Evolutionary conservation across 2,329 filamentous ascomycete species (phyloP).

Genomic region (Metarhizium robertsii): DNA sequence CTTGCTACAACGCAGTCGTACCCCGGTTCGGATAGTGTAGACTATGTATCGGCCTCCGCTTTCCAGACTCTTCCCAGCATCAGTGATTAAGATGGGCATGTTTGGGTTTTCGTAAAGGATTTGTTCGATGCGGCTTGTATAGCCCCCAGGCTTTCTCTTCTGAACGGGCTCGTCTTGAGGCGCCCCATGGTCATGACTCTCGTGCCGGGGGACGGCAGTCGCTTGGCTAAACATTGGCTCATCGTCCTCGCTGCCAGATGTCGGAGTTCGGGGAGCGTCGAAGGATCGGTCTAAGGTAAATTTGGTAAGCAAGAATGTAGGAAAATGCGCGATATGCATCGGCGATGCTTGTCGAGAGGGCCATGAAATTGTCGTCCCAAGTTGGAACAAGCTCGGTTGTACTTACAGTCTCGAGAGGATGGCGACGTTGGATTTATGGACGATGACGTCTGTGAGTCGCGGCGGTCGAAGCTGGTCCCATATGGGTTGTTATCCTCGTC

Average conservation of each 20-base stretch:
- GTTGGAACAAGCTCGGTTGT: background rate
- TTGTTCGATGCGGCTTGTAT: conserved; percentile 93
- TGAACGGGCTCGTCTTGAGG: conserved; percentile 35
- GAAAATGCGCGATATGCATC: background rate
- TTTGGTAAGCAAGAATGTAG: background rate
- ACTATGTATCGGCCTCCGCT: conserved; percentile 90
- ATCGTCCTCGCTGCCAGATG: conserved; percentile 59
- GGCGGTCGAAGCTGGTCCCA: conserved; percentile 78
- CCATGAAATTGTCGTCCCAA: background rate
- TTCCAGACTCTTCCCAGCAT: conserved; percentile 91
- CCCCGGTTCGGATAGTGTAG: conserved; percentile 91
- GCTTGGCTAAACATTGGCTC: conserved; percentile 31
- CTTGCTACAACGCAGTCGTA: conserved; percentile 31
- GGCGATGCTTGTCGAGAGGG: background rate
- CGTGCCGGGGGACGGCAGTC: conserved; percentile 17
- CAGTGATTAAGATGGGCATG: conserved; percentile 81
- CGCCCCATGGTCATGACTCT: conserved; percentile 39
- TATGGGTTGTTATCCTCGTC: conserved; percentile 98
- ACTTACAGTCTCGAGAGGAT: conserved; percentile 47
- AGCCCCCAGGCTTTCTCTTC: conserved; percentile 71
- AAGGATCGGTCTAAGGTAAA: conserved; percentile 30
- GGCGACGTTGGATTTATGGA: conserved; percentile 57
- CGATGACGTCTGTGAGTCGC: conserved; percentile 68
- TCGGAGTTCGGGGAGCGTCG: conserved; percentile 62
- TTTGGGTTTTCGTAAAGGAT: conserved; percentile 93